A percentile compares a stretch with the other conserved stretches of the same genome.
phyloP scores from a whole-genome alignment of 192 early-diverging fungal species.

The Funneliformis geosporum region DNA sequence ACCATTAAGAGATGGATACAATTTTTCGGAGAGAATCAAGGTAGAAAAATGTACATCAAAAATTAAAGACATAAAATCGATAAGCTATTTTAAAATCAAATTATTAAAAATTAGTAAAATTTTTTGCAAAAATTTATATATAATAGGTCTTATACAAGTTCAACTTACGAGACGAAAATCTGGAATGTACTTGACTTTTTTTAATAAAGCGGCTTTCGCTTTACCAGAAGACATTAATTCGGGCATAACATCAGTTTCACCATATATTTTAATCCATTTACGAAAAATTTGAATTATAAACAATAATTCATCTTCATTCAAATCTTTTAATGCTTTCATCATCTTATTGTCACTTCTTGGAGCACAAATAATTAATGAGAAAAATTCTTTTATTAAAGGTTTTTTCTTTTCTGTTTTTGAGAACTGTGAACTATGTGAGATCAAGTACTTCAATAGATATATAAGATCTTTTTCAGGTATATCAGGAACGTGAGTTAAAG shows the following conservation, averaged over 20 bases:
- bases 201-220: neutral
- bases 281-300: neutral
- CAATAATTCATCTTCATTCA: conserved; percentile 6
- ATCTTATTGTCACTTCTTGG: conserved; percentile 15
- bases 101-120: neutral
- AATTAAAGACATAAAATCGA: conserved; percentile 6
- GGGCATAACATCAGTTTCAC: neutral
- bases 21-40: neutral
- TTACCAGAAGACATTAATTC: neutral
- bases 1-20: neutral
- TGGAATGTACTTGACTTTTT: neutral
- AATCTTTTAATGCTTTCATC: neutral
- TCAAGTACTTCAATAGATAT: neutral
- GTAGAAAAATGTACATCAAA: conserved; percentile 5
- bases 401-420: neutral
- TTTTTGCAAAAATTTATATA: too few relatives aligned
- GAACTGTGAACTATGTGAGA: neutral
- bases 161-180: neutral
- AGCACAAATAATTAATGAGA: neutral
- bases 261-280: conserved; percentile 8
- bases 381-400: neutral
- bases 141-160: neutral
- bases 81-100: neutral
- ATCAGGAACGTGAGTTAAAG: neutral
- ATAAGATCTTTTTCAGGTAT: conserved; percentile 16